Evolutionary conservation across 2,329 filamentous ascomycete genomes (phyloP), one percentile per base, ranked within the genome.

Genomic region (Didymella sp.): DNA sequence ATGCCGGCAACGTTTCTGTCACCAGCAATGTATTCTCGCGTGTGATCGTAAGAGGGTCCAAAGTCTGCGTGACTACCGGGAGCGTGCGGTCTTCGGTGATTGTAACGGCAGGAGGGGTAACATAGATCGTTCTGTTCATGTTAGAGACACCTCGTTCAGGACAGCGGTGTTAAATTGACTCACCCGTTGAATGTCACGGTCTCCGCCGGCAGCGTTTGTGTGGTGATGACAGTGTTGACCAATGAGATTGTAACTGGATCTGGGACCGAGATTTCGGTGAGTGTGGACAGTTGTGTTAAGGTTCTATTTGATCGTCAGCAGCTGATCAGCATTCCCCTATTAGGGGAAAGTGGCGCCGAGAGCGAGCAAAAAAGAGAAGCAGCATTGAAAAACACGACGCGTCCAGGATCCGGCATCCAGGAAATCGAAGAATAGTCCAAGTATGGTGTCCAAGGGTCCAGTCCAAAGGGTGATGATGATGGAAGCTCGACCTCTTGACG

Each of bases 151-250:
- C 15, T 19, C 6, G 15, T 17, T 2, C 5, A 3, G 4, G 33
- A 17, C 9, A 3, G 11, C 15, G 24, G 2, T 11, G 3, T 42
- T 15, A 6, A 28, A 2, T 12, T 11, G 9, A 35, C 46, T 40
- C 19, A 49, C 46, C 46, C 46, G 24, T 53, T 53, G 27, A 46
- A 53, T 1, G 50, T 53, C 24, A 47, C 50, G 1, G 50, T 53
- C 4, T 44, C 43, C 6, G 27, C 50, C 1, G 50, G 42, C 2
- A 53, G 27, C 7, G 42, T 53, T 13, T 38, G 17, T 4, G 50
- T 53, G 3, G 42, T 35, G 24, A 40, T n/a, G 15, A 53, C 33
- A 9, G 52, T 56, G 9, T 46, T 41, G 6, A 25, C 27, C 12
- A 56, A 6, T 2, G 52, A 50, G 4, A 54, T 19, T 3, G 51